Base-by-base conservation (phyloP, 768 basidiomycete genomes). In the Hortiboletus campestris region DNA sequence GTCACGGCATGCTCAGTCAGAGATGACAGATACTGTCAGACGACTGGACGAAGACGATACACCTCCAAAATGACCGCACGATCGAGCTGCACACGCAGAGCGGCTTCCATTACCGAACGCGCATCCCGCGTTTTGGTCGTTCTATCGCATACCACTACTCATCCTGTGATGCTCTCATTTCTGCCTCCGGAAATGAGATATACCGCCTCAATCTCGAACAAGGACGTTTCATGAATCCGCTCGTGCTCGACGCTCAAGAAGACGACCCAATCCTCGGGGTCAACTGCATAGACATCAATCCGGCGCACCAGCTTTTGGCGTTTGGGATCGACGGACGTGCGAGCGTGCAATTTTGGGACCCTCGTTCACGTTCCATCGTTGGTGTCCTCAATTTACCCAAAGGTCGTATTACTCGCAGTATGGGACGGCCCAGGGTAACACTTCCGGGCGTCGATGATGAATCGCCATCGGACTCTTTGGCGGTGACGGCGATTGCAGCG, bases 31-130 rank as follows among this genome's bases (percentile, higher is more conserved):
- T 93, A 63, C 79, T 98, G 9, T 98, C 95, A 1, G 91, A 95
- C 66, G 96, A 98, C 77, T 98, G 96, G 96, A 98, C 96, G 8
- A 98, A 98, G 70, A 88, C 91, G n/a, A 80, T 98, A 58, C 94
- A 97, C 70, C 81, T 99, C 2, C 97, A 98, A 80, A 88, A 88
- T 47, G 94, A 98, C 76, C 86, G 97, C n/a, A 91, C 91, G 6
- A 72, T 99, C 52, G 92, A 94, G 65, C 78, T 99, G 6, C 97
- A 99, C 69, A 96, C 92, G 0, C 97, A 98, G 70, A 84, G 90
- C 44, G 93, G 94, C 0, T 83, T 94, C 56, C 91, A 98, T 71
- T 92, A 97, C 68, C 85, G 89, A 38, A 92, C 94, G 7, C 84
- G 97, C 61, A 89, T 98, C 81, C 97, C 97, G 2, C 88, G 86